A percentile compares a stretch with the other conserved stretches of the same genome.
These are phyloP conservation scores for Hypoxylon perforatum DNA, from an alignment of 495 filamentous ascomycete genomes.

Conservation along the genomic window DNA sequence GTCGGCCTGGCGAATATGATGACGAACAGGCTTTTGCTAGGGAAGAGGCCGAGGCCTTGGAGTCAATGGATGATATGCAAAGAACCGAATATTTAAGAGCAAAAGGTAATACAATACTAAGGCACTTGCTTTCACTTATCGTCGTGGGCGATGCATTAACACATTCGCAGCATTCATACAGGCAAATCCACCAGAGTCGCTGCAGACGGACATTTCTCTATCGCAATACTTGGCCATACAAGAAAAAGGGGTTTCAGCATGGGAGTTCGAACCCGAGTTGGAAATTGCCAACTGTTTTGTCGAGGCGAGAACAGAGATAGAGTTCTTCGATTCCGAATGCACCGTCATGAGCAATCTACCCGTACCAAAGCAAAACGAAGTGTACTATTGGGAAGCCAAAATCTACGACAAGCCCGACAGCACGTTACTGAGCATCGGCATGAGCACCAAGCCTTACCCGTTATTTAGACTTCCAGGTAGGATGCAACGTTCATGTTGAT, in stretches of 20 bases:
- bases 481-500: conserved; percentile 29
- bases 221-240: conserved; percentile 98
- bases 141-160: conserved; percentile 27
- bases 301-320: conserved; percentile 93
- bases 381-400: conserved; percentile 99
- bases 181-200: conserved; percentile 93
- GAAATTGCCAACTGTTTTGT: conserved; percentile 99
- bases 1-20: conserved; percentile 94
- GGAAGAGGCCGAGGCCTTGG: conserved; percentile 94
- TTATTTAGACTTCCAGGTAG: conserved; percentile 92
- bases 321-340: conserved; percentile 98
- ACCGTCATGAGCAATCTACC: conserved; percentile 97
- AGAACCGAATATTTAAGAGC: conserved; percentile 91
- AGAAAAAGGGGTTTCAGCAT: conserved; percentile 97
- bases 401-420: conserved; percentile 95
- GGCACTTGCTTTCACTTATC: conserved; percentile 15
- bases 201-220: conserved; percentile 95
- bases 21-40: conserved; percentile 92
- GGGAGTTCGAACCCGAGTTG: conserved; percentile 98
- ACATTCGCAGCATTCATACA: conserved; percentile 80
- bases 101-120: conserved; percentile 74
- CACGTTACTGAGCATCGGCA: conserved; percentile 85
- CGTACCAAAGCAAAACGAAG: conserved; percentile 97
- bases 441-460: conserved; percentile 97
- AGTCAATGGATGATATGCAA: conserved; percentile 94